Evolutionary conservation across 352 stramenopile genomes (phyloP), one percentile per base, ranked within the genome.

Genomic region (Phytophthora europaea): DNA sequence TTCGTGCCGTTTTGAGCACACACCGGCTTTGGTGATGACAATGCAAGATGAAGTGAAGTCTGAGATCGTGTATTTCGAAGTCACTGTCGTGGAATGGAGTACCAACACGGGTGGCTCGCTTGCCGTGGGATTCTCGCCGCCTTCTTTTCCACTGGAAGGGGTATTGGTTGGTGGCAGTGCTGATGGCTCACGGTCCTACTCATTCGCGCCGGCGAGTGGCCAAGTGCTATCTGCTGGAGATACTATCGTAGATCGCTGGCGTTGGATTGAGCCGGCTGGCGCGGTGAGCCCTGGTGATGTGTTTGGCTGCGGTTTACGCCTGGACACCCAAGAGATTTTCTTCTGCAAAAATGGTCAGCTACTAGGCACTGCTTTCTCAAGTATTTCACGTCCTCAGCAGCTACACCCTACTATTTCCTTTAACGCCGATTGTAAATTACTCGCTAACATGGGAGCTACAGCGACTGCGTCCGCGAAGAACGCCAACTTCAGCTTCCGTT

Each of bases 1-100:
- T 52, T 96, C 90, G n/a, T 93, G 88, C 33, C 87, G 90, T 2
- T 97, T 96, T 74, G 90, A 95, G 31, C 77, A 95, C 66, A 94
- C 85, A 0, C 86, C 88, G 10, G 80, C 84, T 67, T 69, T 96
- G 2, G 67, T 93, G 31, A 90, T 94, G 73, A 88, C 81, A 9
- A 83, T 96, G 72, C 82, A 86, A 34, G 78, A 92, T 50, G 63
- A 88, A 15, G 38, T 93, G 13, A 94, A 95, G 55, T 86, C 90
- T 38, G 83, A 92, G 58, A 81, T 95, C 55, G 72, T 94, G 31
- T 97, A 97, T 59, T 95, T 92, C 63, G 90, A 97, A 67, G 76
- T 95, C 13, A 90, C 83, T 2, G 70, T 97, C 0, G 50, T 91
- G 2, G 88, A 95, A 40, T 92, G 87, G 87, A 84, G 65, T 36